Base-by-base conservation (phyloP, 2,329 filamentous ascomycete genomes). In the Fusarium odoratissimum region DNA sequence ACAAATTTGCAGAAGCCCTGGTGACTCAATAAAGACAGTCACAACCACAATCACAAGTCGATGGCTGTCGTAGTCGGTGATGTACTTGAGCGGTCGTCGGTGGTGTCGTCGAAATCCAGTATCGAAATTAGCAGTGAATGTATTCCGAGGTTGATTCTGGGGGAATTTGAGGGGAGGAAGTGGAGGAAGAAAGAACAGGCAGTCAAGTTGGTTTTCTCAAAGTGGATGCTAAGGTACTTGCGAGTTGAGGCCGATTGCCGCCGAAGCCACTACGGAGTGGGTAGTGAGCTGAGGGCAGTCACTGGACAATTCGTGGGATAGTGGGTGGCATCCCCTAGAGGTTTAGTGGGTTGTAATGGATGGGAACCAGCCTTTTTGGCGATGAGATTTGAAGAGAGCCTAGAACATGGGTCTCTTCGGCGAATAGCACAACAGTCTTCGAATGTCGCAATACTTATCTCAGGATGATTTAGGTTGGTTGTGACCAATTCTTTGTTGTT, bases 231-330 rank as follows among this genome's bases (percentile, higher is more conserved):
- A 9, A 49, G 14, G 45, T 35, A 54, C 65, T 73, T 69, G 64
- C 54, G 62, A 60, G 54, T 57, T 48, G 54, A 77, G 71, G 75
- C 75, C 75, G 75, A 77, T 76, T 77, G 71, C 66, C 72, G 75
- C 75, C 75, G 75, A 77, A 77, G 75, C 69, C 73, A 77, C 71
- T 59, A 57, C 59, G 42, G 64, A 75, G 72, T 75, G 72, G 68
- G 71, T 63, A 69, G 64, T 75, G 70, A 59, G 65, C 67, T 71
- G 67, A 71, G 56, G 25, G 31, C 52, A 69, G 42, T 64, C 54
- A 72, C 64, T 72, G 70, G 66, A 66, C 51, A 58, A 46, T 25
- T 31, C n/a, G 38, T 41, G 52, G 55, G 30, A 54, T 40, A 57
- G 48, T 51, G 59, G 51, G 60, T 70, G 54, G 38, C 41, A 64